phyloP scores from a whole-genome alignment of 2,329 filamentous ascomycete genomes.

The Xylariaceae sp. region DNA sequence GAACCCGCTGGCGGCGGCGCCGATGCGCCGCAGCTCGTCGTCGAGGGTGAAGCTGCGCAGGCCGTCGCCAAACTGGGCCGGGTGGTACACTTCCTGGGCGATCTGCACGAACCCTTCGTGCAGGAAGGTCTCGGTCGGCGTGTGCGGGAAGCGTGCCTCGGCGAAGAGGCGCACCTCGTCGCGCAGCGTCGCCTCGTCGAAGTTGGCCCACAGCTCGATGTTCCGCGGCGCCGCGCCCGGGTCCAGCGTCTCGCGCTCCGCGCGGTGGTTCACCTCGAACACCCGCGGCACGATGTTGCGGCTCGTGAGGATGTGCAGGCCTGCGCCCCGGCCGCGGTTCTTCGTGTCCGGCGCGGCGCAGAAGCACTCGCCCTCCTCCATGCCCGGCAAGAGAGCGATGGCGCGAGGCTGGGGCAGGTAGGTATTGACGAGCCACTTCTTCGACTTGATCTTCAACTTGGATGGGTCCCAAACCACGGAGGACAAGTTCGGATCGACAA shows the following conservation, averaged over 20 bases:
- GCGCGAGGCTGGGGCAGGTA: constrained; percentile 30
- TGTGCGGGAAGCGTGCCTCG: constrained; percentile 31
- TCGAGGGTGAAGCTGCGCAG: constrained; percentile 48
- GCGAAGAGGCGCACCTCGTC: constrained; percentile 37
- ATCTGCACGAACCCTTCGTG: constrained; percentile 47
- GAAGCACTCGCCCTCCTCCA: constrained; percentile 81
- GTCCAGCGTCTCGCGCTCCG: constrained; percentile 52
- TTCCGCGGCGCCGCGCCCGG: constrained; percentile 55
- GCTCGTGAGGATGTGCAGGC: constrained; percentile 57
- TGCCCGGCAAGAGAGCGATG: constrained; percentile 62
- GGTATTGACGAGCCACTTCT: constrained; percentile 19
- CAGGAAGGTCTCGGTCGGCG: constrained; percentile 19
- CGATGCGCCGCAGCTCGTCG: constrained; percentile 39
- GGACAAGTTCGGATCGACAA: constrained; percentile 51
- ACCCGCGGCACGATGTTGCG: constrained; percentile 57
- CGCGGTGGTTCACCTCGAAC: constrained; percentile 66
- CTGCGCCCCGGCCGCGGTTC: constrained; percentile 45
- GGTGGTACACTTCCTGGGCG: constrained; percentile 46
- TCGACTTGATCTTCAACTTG: constrained; percentile 16
- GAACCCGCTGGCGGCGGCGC: constrained; percentile 42
- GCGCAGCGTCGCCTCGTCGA: constrained; percentile 38
- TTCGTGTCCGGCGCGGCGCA: constrained; percentile 52
- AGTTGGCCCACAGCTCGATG: constrained; percentile 62
- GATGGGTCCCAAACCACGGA: constrained; percentile 47
- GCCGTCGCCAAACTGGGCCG: constrained; percentile 32